Conservation (phyloP, 495 filamentous ascomycete genomes). For the Penicillium waksmanii region DNA sequence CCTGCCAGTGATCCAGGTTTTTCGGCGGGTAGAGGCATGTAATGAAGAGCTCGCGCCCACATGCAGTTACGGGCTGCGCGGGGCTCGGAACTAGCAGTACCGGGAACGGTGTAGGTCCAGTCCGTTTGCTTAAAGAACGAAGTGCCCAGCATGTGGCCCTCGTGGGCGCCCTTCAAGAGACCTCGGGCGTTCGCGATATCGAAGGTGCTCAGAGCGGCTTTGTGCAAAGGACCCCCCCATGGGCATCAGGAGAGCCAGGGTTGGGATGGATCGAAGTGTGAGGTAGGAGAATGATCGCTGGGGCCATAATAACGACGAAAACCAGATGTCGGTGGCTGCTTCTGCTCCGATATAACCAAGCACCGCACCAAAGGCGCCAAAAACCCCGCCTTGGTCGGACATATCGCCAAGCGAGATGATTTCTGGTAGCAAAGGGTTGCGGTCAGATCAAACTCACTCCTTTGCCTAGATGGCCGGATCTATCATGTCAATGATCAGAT, state of each 20-base stretch:
- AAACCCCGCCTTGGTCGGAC: too few relatives aligned
- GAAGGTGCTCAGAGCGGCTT: not conserved
- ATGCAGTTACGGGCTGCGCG: not conserved
- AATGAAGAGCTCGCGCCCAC: not conserved
- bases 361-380: not conserved
- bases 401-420: not conserved
- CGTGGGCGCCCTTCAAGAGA: not conserved
- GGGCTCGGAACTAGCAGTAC: not conserved
- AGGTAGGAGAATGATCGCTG: not conserved
- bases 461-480: not conserved
- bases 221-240: not conserved
- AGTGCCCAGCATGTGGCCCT: not conserved
- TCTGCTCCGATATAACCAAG: conserved; percentile 1
- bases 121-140: conserved; percentile 1
- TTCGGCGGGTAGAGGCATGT: not conserved
- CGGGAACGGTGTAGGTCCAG: not conserved
- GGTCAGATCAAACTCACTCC: not conserved
- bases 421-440: not conserved
- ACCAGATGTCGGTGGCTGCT: not conserved
- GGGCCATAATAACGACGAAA: not conserved
- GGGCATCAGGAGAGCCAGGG: not conserved
- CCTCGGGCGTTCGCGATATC: not conserved
- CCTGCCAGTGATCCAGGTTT: not conserved
- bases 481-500: conserved; percentile 2
- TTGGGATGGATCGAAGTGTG: not conserved